Evolutionary conservation across 1,284 basidiomycete genomes (phyloP), one percentile per base, ranked within the genome.

Genomic region (Xerocomus minutiporus): DNA sequence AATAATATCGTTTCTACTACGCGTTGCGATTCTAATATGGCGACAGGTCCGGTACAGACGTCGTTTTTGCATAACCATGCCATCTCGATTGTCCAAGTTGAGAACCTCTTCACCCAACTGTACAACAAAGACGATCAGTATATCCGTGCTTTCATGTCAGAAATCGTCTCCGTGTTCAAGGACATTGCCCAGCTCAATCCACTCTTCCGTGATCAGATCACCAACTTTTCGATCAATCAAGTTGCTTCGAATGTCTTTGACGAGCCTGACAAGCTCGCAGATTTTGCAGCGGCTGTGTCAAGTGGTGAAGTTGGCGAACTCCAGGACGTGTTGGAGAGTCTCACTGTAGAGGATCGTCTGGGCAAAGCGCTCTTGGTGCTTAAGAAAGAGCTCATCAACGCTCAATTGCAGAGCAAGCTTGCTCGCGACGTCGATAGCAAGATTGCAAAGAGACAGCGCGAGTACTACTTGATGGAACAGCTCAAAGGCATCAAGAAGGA

Each of bases 401-500:
- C 94, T 0, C 93, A 98, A 70, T 75, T 98, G 43, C 96, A 98
- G 73, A 88, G 83, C 69, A 97, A 97, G 75, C 91, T 99, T 55
- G 88, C 89, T 12, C 83, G 92, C 39, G 96, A 99, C 62, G 94
- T 99, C 23, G 94, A 99, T 69, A 84, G 77, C 75, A 97, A 97
- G 78, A 97, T 99, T 57, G 93, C 93, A 46, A 98, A 98, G 73
- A 81, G 95, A 13, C 96, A 99, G 70, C 79, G 95, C 55, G 97
- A 99, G 75, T 98, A 97, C 68, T 98, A 97, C 72, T 78, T 99
- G 54, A 95, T 93, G 90, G 97, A 99, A 71, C 97, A 99, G 73
- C 82, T 99, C 57, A 97, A 97, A 73, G 94, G 93, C 2, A 99
- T 99, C 74, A 98, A 99, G 79, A 97, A 96, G 76, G 97, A 98